Evolutionary conservation across 2,329 filamentous ascomycete species (phyloP).

Genomic region (Colletotrichum costaricense): DNA sequence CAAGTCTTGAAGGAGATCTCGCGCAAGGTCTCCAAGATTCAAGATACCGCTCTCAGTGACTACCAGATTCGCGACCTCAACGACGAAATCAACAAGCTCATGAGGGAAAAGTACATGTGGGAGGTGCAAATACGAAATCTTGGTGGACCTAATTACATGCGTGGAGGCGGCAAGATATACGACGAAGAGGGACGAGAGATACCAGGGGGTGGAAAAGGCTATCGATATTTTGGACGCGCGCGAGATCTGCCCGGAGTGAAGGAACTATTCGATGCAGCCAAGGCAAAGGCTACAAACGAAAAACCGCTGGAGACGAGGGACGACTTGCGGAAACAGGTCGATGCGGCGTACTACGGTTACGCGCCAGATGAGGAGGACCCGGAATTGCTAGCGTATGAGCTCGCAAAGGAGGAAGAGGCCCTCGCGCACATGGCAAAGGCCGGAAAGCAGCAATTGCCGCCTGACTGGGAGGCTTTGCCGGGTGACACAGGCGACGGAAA

Average conservation of each 20-base stretch:
- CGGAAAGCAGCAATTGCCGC: constrained; percentile 66
- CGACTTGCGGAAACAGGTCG: constrained; percentile 80
- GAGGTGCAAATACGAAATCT: constrained; percentile 95
- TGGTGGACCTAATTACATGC: constrained; percentile 98
- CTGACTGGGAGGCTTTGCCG: constrained; percentile 86
- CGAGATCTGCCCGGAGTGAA: constrained; percentile 93
- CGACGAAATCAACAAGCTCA: constrained; percentile 99
- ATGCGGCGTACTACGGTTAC: constrained; percentile 97
- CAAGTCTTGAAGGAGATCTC: constrained; percentile 97
- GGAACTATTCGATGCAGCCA: constrained; percentile 87
- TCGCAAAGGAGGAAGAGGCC: constrained; percentile 84
- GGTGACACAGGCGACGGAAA: constrained; percentile 87
- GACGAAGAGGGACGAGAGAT: constrained; percentile 81
- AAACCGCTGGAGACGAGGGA: constrained; percentile 75
- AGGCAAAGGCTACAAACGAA: constrained; percentile 64
- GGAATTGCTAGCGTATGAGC: constrained; percentile 82
- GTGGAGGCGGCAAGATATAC: constrained; percentile 75
- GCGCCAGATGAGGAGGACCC: constrained; percentile 93
- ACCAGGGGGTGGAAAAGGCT: constrained; percentile 83
- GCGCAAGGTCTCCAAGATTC: constrained; percentile 96
- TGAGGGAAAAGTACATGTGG: constrained; percentile 99
- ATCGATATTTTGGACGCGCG: constrained; percentile 93
- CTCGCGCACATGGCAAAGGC: constrained; percentile 73
- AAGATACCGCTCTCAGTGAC: constrained; percentile 90
- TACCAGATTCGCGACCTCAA: constrained; percentile 98